Conservation (phyloP, 129 eudicot species). For the Flaveria ramosissima region DNA sequence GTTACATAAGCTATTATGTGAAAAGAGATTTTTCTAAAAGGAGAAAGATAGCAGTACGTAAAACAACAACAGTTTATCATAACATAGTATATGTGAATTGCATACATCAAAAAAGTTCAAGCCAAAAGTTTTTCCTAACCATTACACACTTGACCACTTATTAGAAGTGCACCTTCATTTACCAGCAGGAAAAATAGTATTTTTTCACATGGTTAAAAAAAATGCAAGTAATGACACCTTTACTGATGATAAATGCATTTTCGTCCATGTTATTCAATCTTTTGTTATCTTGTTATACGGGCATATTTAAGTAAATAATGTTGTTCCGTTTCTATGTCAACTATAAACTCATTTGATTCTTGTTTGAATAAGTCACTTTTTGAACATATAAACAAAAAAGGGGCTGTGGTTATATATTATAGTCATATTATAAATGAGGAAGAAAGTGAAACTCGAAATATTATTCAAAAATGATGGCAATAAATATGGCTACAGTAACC, state of each 20-base stretch:
- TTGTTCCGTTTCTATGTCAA: slow-evolving; percentile 7
- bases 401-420: neutral
- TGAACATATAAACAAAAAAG: slow-evolving; percentile 18
- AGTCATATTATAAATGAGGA: slow-evolving; percentile 1
- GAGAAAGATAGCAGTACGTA: neutral
- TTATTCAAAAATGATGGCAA: neutral
- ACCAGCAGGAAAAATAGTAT: neutral
- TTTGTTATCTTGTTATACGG: too few species aligned
- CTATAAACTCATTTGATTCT: neutral
- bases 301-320: too few species aligned
- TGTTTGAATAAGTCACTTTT: neutral
- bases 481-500: slow-evolving; percentile 25
- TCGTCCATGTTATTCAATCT: neutral
- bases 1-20: neutral
- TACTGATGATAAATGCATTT: slow-evolving; percentile 13
- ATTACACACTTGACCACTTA: neutral
- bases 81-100: too few species aligned
- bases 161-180: neutral
- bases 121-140: neutral
- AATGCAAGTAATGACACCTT: slow-evolving; percentile 14
- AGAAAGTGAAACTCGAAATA: neutral
- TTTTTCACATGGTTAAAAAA: slow-evolving; percentile 5
- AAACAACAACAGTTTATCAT: neutral
- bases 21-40: neutral
- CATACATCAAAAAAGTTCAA: neutral